Percentiles rank a stretch among this genome's conserved stretches.
Evolutionary conservation across 257 asterid species (phyloP).

Genomic region (Capsicum rhomboideum): DNA sequence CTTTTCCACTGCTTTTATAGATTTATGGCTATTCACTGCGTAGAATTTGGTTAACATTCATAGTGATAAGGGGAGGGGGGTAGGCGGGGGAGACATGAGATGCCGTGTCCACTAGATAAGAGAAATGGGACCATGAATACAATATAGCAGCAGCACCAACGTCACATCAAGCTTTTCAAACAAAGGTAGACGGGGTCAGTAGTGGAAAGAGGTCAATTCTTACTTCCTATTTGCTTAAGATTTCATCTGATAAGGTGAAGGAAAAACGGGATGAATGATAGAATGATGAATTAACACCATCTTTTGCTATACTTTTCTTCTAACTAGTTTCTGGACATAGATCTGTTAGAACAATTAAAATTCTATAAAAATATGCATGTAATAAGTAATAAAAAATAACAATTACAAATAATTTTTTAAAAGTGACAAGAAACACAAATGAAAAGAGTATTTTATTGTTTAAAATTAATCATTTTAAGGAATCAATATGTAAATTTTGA

Average conservation of each 20-base stretch:
- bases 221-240: background rate
- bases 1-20: background rate
- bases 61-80: background rate
- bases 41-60: background rate
- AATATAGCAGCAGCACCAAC: background rate
- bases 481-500: too few relatives aligned
- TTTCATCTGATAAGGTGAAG: background rate
- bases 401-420: too few relatives aligned
- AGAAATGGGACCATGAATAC: background rate
- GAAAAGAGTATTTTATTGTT: too few relatives aligned
- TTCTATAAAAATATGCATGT: too few relatives aligned
- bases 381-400: too few relatives aligned
- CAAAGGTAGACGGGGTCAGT: background rate
- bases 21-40: background rate
- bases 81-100: background rate
- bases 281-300: background rate
- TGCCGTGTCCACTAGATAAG: slow-evolving; percentile 6
- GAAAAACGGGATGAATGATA: background rate
- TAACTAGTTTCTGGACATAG: too few relatives aligned
- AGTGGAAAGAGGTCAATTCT: slow-evolving; percentile 1
- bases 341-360: too few relatives aligned
- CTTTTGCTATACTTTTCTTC: background rate
- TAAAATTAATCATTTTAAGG: too few relatives aligned
- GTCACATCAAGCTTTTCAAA: slow-evolving; percentile 6
- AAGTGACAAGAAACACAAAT: too few relatives aligned